Evolutionary conservation across 1,284 basidiomycete species (phyloP), one percentile per base, ranked within the genome.

Genomic region (Heliocybe sulcata): DNA sequence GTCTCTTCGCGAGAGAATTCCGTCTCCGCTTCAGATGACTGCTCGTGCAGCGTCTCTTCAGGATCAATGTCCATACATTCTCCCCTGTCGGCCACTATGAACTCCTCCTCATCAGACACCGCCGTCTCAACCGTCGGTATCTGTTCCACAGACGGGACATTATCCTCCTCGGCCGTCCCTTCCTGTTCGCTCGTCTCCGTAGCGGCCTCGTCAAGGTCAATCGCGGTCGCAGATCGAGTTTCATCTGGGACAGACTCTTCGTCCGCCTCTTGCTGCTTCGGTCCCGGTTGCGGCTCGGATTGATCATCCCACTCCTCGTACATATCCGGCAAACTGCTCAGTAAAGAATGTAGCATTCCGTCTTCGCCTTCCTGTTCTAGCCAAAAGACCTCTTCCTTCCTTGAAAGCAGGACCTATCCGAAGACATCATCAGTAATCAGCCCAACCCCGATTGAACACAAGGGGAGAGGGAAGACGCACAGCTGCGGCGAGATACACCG

Each of bases 261-360:
- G 8, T 42, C 38, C 4, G 35, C 57, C 35, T 55, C 51, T 52
- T 56, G 54, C 14, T 10, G 25, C 31, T 51, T 52, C 31, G 25
- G 27, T 25, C 57, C 56, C 19, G 6, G 3, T 16, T 3, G n/a
- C 4, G 38, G 38, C 38, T 42, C 38, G 8, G 16, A 11, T 27
- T 22, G 47, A 26, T 31, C 38, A 42, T 42, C 38, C 6, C 38
- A 65, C 2, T 73, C 75, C 42, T 80, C 80, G 48, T 69, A 72
- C 1, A 94, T 69, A 19, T 82, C 77, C 0, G 92, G 92, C 14
- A 94, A 68, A 16, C 80, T 74, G 35, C 83, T 85, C 19, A 95
- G 77, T 6, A 92, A 67, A 0, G 91, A 89, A 68, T 94, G 92
- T n/a, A 92, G 75, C 87, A 90, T 90, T 26, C 87, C 89, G 8